These are phyloP conservation scores for Peniophora sp. DNA, from an alignment of 1,284 basidiomycete species.

Conservation along the genomic window DNA sequence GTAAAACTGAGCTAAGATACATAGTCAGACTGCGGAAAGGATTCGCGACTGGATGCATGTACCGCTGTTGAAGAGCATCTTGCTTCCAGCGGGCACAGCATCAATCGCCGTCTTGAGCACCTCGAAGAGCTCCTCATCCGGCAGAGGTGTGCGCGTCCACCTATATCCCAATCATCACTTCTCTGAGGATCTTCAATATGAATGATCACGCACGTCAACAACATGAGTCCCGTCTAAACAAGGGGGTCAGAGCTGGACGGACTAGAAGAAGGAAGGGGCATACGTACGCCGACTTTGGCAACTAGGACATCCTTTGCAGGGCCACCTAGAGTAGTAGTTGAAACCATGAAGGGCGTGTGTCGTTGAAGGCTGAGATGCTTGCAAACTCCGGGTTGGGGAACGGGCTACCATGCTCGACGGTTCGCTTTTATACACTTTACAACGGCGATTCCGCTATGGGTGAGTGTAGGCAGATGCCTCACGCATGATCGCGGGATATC, in stretches of 20 bases:
- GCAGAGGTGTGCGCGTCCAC: conserved; percentile 23
- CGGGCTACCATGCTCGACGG: too few species aligned
- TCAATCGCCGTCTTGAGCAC: conserved; percentile 47
- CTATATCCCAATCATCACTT: conserved; percentile 6
- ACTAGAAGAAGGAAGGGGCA: not conserved
- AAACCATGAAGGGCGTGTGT: too few species aligned
- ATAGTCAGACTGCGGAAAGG: not conserved
- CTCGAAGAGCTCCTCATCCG: conserved; percentile 42
- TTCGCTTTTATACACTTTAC: too few species aligned
- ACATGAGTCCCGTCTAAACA: conserved; percentile 1
- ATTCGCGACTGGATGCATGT: not conserved
- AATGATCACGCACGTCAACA: conserved; percentile 1
- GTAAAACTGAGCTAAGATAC: conserved; percentile 25
- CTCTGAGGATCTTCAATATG: not conserved
- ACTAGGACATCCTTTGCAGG: conserved; percentile 23
- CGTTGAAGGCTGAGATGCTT: too few species aligned
- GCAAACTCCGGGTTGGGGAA: too few species aligned
- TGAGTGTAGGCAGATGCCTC: too few species aligned
- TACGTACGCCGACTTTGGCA: conserved; percentile 28
- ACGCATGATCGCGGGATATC: too few species aligned
- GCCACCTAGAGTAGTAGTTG: conserved; percentile 25
- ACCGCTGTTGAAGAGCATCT: conserved; percentile 19
- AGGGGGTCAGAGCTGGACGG: not conserved
- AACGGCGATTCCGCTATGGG: too few species aligned
- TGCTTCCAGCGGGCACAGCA: conserved; percentile 30